Percentiles rank a stretch among this genome's conserved stretches.
Evolutionary conservation across 352 stramenopile genomes (phyloP).

Genomic region (Pythium sukuiense): DNA sequence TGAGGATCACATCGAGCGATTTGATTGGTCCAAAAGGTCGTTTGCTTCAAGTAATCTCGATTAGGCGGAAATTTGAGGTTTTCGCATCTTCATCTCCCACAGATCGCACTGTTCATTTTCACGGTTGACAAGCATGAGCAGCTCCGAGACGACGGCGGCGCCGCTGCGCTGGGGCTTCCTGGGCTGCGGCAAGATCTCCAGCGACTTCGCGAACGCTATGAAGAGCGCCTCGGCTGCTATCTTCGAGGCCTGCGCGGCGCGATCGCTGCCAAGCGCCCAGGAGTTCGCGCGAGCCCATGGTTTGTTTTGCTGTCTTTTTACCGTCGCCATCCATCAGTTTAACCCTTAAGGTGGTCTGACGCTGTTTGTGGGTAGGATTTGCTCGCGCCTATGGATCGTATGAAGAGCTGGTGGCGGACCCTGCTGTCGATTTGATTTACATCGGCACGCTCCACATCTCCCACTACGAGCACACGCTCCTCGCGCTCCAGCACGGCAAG

Average conservation of each 20-base stretch:
- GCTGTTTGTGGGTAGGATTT: slow-evolving; percentile 35
- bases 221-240: slow-evolving; percentile 27
- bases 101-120: neutral
- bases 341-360: neutral
- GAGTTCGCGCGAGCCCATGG: slow-evolving; percentile 42
- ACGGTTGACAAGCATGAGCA: slow-evolving; percentile 1
- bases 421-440: slow-evolving; percentile 91
- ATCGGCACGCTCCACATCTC: slow-evolving; percentile 89
- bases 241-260: slow-evolving; percentile 52
- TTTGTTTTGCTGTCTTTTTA: slow-evolving; percentile 8
- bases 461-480: slow-evolving; percentile 72
- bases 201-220: slow-evolving; percentile 57
- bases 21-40: too few relatives aligned
- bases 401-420: slow-evolving; percentile 75
- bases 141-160: neutral
- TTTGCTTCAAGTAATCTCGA: too few relatives aligned
- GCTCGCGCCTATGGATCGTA: slow-evolving; percentile 79
- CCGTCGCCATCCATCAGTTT: neutral
- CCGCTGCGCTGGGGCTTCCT: slow-evolving; percentile 64
- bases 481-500: slow-evolving; percentile 84
- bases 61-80: too few relatives aligned
- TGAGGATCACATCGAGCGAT: too few relatives aligned
- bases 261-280: slow-evolving; percentile 46
- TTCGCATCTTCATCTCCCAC: too few relatives aligned
- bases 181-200: slow-evolving; percentile 66